Base-by-base conservation (phyloP, 2,329 filamentous ascomycete genomes). In the Fusarium buharicum region DNA sequence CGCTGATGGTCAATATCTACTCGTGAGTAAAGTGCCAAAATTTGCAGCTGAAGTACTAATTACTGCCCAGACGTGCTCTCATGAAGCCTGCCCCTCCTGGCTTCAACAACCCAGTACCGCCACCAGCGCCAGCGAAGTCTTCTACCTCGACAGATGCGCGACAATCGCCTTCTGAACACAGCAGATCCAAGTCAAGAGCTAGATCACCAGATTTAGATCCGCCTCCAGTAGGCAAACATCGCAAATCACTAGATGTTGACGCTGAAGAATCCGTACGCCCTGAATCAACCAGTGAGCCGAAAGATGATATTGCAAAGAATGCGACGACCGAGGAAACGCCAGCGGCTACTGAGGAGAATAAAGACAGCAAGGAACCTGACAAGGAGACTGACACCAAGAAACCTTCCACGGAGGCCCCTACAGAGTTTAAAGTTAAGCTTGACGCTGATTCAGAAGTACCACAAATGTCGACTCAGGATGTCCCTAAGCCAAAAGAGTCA, bases 1-100 rank as follows among this genome's bases (percentile, higher is more conserved):
- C 63, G 20, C 52, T 74, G 1, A 74, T 75, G 73, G 67, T 72
- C 4, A 74, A 73, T 10, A 69, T 75, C 3, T 74, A 75, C 62
- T 72, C 73, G 73, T 74, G 40, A 50, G 72, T 72, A 5, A 5
- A 10, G 2, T 3, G 9, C 1, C 1, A 3, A 20, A 22, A 24
- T 24, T 49, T 30, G 45, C 13, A 11, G 14, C 0, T 28, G 1
- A 1, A 2, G 6, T 40, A 13, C 62, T 70, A 12, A 70, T 24
- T 2, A 0, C 6, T 4, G 2, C 0, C 4, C 1, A 75, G 73
- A 4, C 70, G 72, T 10, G 67, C 73, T 11, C 44, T 75, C 3
- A 70, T 69, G 50, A 75, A 73, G 22, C 71, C 72, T 4, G 58
- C 66, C 1, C 71, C 70, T 11, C 40, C 51, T 6, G 69, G 57